These are phyloP conservation scores for Hymenoscyphus fraxineus DNA, from an alignment of 2,329 filamentous ascomycete genomes.

Conservation along the genomic window DNA sequence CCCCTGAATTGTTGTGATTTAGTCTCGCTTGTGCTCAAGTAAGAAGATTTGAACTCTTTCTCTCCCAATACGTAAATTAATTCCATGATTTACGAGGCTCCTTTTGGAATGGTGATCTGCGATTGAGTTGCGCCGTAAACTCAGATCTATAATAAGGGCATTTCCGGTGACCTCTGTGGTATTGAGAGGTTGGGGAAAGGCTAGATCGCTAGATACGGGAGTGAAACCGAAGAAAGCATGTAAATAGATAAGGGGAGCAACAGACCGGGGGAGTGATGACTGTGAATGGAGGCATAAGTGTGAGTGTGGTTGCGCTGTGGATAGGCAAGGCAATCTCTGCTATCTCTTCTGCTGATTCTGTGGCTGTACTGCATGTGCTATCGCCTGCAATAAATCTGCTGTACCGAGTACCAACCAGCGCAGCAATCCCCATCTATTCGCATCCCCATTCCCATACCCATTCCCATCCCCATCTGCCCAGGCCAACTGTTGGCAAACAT, in stretches of 20 bases:
- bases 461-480: background rate
- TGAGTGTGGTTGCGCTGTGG: background rate
- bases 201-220: background rate
- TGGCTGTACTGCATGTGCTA: background rate
- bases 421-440: no score
- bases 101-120: no score
- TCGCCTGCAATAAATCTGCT: slow-evolving; percentile 3
- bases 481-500: background rate
- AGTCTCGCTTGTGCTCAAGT: no score
- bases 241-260: background rate
- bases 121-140: no score
- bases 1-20: background rate
- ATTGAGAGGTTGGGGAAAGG: background rate
- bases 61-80: no score
- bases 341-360: background rate
- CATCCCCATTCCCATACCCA: background rate
- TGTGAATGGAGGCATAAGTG: background rate
- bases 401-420: background rate
- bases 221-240: background rate
- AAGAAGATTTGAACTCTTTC: no score
- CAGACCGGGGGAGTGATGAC: background rate
- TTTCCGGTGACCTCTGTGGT: background rate
- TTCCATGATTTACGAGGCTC: no score
- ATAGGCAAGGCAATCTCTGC: background rate
- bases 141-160: no score